Evolutionary conservation across 2,329 filamentous ascomycete genomes (phyloP).

Genomic region (Coniochaeta sp.): DNA sequence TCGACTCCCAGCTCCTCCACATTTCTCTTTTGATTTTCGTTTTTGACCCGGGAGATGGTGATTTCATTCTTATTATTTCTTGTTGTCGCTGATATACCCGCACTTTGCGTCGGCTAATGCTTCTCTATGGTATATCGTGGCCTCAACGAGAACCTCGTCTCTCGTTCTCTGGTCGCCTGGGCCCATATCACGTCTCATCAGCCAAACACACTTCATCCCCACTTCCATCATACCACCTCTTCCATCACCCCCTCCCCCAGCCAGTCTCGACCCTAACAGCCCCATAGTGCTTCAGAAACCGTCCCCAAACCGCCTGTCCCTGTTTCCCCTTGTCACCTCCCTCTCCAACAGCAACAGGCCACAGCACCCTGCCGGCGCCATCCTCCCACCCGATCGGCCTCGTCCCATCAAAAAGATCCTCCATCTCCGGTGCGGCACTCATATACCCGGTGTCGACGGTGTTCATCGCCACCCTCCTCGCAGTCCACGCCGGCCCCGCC

Average conservation of each 20-base stretch:
- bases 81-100: no score
- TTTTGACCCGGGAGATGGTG: no score
- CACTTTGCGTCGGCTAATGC: no score
- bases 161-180: no score
- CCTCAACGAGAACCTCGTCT: no score
- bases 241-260: neutral
- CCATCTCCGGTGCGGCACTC: slow-evolving; percentile 26
- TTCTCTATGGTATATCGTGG: no score
- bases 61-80: no score
- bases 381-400: slow-evolving; percentile 29
- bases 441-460: slow-evolving; percentile 30
- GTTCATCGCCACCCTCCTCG: slow-evolving; percentile 25
- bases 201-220: no score
- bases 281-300: slow-evolving; percentile 11
- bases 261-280: slow-evolving; percentile 1
- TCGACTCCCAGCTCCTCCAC: no score
- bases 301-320: slow-evolving; percentile 11
- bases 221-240: no score
- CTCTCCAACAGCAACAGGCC: slow-evolving; percentile 20
- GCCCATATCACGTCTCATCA: no score
- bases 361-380: slow-evolving; percentile 27
- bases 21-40: no score
- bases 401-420: slow-evolving; percentile 13
- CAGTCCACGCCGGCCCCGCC: slow-evolving; percentile 20
- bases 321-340: neutral